phyloP scores from a whole-genome alignment of 2,329 filamentous ascomycete genomes.

The Didymella pinodella region DNA sequence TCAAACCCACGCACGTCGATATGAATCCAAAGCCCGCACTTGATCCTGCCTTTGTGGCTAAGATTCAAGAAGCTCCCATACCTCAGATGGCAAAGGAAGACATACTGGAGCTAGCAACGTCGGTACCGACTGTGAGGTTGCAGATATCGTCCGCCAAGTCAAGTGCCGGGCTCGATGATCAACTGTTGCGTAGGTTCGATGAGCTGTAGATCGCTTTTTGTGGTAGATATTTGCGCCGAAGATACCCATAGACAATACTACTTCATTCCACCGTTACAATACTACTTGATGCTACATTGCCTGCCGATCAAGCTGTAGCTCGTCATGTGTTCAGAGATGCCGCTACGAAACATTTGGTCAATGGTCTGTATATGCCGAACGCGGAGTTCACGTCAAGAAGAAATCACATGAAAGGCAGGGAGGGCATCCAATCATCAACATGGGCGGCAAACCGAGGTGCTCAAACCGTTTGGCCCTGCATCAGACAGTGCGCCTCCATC shows the following conservation, averaged over 20 bases:
- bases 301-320: slow-evolving; percentile 4
- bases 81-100: slow-evolving; percentile 47
- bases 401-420: slow-evolving; percentile 5
- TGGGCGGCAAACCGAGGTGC: no score
- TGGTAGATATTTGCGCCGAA: slow-evolving; percentile 1
- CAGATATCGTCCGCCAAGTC: slow-evolving; percentile 12
- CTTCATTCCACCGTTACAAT: neutral
- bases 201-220: slow-evolving; percentile 28
- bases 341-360: slow-evolving; percentile 5
- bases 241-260: slow-evolving; percentile 28
- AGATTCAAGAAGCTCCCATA: slow-evolving; percentile 41
- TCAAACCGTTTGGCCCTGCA: neutral
- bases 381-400: slow-evolving; percentile 1
- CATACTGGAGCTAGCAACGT: slow-evolving; percentile 31
- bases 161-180: slow-evolving; percentile 19
- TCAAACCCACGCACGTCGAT: slow-evolving; percentile 30
- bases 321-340: neutral
- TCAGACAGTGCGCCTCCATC: slow-evolving; percentile 1
- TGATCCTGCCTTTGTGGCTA: slow-evolving; percentile 30
- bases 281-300: neutral
- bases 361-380: slow-evolving; percentile 5
- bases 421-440: slow-evolving; percentile 6
- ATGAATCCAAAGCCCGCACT: slow-evolving; percentile 20
- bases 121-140: slow-evolving; percentile 12
- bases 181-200: slow-evolving; percentile 35